phyloP scores from a whole-genome alignment of 176 grass and related monocot genomes.

The Hsuehochloa calcarea region DNA sequence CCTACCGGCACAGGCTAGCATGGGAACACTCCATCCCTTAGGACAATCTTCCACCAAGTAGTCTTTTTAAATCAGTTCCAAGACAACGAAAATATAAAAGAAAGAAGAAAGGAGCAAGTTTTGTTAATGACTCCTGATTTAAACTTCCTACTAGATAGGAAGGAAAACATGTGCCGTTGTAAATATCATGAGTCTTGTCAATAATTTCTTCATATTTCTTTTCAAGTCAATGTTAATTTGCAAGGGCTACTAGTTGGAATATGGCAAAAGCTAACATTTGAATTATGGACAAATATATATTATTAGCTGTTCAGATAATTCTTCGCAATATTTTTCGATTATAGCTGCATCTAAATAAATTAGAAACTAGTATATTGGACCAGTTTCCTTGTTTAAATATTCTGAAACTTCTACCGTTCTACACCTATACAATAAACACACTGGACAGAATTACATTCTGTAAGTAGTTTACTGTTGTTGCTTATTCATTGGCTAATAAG shows the following conservation, averaged over 20 bases:
- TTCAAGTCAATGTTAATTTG: background rate
- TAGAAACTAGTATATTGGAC: background rate
- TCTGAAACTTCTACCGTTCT: background rate
- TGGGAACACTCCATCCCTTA: conserved; percentile 5
- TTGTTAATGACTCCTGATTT: background rate
- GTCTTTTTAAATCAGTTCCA: conserved; percentile 34
- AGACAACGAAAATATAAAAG: background rate
- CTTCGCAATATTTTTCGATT: background rate
- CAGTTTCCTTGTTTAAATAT: background rate
- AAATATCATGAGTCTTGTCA: background rate
- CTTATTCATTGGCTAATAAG: background rate
- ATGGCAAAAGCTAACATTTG: background rate
- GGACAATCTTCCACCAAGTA: conserved; percentile 25
- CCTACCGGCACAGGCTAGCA: conserved; percentile 39
- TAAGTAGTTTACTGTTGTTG: background rate
- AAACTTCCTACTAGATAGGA: background rate
- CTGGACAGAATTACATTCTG: background rate
- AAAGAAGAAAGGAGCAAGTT: background rate
- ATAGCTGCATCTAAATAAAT: background rate
- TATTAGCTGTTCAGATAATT: background rate
- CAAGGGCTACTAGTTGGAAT: background rate
- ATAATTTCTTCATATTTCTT: background rate
- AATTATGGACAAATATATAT: background rate
- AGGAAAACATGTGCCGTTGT: background rate
- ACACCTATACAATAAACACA: background rate